Percentiles rank a stretch among this genome's conserved stretches.
Conservation (phyloP, 768 basidiomycete species). For the Lactarius vividus region DNA sequence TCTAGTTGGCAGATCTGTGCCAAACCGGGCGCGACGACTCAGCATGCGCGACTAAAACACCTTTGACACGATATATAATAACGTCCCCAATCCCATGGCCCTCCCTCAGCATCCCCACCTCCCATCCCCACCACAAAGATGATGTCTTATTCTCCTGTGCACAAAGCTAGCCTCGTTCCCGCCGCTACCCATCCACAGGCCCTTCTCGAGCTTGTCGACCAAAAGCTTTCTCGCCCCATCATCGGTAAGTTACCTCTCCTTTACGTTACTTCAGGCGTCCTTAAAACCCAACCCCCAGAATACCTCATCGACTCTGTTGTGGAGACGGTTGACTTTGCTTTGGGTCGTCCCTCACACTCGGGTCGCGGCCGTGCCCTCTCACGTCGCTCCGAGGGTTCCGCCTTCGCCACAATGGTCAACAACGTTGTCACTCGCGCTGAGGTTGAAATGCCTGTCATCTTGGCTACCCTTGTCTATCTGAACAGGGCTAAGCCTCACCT, state of each 20-base stretch:
- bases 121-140: conserved; percentile 19
- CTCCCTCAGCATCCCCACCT: conserved; percentile 22
- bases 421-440: conserved; percentile 73
- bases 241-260: conserved; percentile 50
- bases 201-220: conserved; percentile 64
- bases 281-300: conserved; percentile 42
- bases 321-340: conserved; percentile 74
- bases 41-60: background rate
- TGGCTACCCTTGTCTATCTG: conserved; percentile 74
- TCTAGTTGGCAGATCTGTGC: conserved; percentile 3
- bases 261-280: background rate
- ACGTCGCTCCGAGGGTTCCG: conserved; percentile 49
- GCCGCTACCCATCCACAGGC: conserved; percentile 60
- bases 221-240: conserved; percentile 58
- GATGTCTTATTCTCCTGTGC: conserved; percentile 37
- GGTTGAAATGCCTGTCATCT: conserved; percentile 64
- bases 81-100: conserved; percentile 5
- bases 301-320: conserved; percentile 65
- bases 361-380: conserved; percentile 47
- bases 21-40: background rate
- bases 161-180: conserved; percentile 58
- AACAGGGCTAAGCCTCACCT: conserved; percentile 74
- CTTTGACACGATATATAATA: conserved; percentile 34
- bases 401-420: conserved; percentile 63
- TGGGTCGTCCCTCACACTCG: conserved; percentile 62